Conservation (phyloP, 306 rosid species). For the Citrullus mucosospermus region DNA sequence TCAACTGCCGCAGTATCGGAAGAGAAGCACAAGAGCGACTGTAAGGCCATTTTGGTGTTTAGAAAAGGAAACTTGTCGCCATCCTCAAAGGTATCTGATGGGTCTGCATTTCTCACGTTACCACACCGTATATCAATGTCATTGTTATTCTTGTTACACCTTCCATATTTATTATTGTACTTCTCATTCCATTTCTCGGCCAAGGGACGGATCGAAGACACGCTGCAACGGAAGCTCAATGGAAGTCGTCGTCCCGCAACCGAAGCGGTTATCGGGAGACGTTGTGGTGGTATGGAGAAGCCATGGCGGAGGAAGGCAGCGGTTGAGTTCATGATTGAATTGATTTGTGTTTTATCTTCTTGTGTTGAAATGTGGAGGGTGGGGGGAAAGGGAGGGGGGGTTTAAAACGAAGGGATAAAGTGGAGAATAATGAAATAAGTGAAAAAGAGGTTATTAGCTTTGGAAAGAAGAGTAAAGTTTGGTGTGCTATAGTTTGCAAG, state of each 20-base stretch:
- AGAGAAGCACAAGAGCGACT: neutral
- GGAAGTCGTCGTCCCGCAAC: neutral
- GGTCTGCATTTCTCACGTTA: too few relatives aligned
- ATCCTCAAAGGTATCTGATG: too few relatives aligned
- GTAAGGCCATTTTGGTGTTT: neutral
- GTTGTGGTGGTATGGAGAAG: neutral
- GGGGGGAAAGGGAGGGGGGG: neutral
- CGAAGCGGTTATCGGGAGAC: neutral
- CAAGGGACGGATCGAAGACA: neutral
- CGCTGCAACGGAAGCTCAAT: neutral
- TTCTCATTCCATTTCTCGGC: neutral
- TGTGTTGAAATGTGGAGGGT: too few relatives aligned
- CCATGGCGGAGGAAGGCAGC: neutral
- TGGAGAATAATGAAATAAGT: neutral
- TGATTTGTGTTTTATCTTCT: too few relatives aligned
- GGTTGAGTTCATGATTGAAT: neutral
- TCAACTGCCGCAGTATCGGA: too few relatives aligned
- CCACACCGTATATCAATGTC: neutral
- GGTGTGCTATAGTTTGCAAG: neutral
- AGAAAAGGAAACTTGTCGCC: neutral
- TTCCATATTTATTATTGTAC: neutral
- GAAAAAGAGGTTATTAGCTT: neutral
- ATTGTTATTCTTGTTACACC: too few relatives aligned
- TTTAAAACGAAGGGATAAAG: neutral
- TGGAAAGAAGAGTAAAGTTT: neutral